phyloP scores from a whole-genome alignment of 352 stramenopile genomes.

The Globisporangium sylvaticum region DNA sequence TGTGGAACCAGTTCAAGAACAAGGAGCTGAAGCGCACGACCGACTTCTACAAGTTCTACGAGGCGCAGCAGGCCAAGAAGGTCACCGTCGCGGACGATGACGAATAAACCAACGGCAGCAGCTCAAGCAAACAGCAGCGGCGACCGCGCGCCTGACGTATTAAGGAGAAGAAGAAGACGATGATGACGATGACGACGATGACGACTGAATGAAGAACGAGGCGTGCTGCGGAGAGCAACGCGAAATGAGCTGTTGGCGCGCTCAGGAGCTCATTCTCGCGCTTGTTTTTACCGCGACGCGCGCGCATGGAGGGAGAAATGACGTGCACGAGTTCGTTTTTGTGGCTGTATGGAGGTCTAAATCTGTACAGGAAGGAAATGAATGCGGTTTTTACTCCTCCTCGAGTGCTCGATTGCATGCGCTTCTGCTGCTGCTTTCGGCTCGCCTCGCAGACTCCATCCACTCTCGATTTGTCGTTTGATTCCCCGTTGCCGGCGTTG shows the following conservation, averaged over 20 bases:
- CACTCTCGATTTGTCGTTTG: not conserved
- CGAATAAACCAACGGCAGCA: constrained; percentile 17
- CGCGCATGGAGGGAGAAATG: not conserved
- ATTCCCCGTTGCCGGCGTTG: not conserved
- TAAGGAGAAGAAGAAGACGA: not conserved
- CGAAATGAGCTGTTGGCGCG: not conserved
- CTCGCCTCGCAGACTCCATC: not conserved
- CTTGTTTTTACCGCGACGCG: not conserved
- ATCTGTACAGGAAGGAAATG: constrained; percentile 3
- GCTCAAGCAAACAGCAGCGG: not conserved
- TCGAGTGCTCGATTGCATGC: not conserved
- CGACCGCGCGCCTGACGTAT: not conserved
- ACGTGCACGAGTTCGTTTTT: constrained; percentile 3
- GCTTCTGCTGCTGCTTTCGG: not conserved
- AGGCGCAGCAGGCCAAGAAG: constrained; percentile 71
- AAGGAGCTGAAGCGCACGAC: constrained; percentile 70
- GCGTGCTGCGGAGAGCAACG: not conserved
- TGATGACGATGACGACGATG: not conserved
- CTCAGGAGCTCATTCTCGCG: not conserved
- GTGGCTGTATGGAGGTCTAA: constrained; percentile 5
- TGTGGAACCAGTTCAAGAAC: constrained; percentile 72
- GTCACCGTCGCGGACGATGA: constrained; percentile 36
- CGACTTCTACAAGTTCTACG: constrained; percentile 81
- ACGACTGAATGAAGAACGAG: not conserved
- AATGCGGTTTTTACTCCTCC: not conserved